phyloP scores from a whole-genome alignment of 805 yeast genomes.

The Suhomyces pyralidae region DNA sequence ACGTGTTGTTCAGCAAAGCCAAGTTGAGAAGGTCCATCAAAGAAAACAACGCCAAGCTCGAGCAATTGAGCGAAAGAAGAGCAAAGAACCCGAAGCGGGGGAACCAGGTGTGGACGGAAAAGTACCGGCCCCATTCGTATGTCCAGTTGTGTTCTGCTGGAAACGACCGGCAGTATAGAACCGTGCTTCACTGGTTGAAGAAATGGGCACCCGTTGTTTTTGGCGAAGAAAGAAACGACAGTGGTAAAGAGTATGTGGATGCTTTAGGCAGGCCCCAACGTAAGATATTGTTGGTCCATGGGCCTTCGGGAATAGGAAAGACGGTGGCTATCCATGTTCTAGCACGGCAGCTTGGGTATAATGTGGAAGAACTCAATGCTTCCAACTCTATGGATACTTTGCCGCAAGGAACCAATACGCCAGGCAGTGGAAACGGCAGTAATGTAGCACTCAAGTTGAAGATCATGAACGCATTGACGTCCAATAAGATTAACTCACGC shows the following conservation, averaged over 20 bases:
- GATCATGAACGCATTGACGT: constrained; percentile 54
- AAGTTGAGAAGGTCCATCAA: constrained; percentile 7
- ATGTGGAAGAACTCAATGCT: constrained; percentile 82
- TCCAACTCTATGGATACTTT: constrained; percentile 40
- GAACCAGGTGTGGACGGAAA: constrained; percentile 35
- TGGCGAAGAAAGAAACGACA: constrained; percentile 15
- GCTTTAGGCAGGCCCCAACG: constrained; percentile 39
- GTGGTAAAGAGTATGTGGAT: constrained; percentile 18
- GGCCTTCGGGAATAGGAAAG: constrained; percentile 94
- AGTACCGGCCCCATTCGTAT: constrained; percentile 35
- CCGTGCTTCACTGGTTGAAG: constrained; percentile 38
- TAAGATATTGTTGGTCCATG: constrained; percentile 72
- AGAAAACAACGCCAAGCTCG: constrained; percentile 1
- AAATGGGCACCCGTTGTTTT: constrained; percentile 37
- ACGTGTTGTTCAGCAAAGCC: constrained; percentile 12
- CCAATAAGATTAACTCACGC: constrained; percentile 56
- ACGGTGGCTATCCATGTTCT: constrained; percentile 84
- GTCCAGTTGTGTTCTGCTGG: constrained; percentile 43
- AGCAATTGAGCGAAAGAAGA: neutral
- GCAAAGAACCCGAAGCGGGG: neutral
- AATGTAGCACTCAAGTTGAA: constrained; percentile 32
- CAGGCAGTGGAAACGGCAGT: constrained; percentile 16
- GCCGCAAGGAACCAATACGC: constrained; percentile 21
- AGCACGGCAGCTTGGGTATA: constrained; percentile 78
- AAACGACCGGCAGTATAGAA: constrained; percentile 40